Evolutionary conservation across 352 stramenopile species (phyloP).

Genomic region (Pseudoperonospora humuli): DNA sequence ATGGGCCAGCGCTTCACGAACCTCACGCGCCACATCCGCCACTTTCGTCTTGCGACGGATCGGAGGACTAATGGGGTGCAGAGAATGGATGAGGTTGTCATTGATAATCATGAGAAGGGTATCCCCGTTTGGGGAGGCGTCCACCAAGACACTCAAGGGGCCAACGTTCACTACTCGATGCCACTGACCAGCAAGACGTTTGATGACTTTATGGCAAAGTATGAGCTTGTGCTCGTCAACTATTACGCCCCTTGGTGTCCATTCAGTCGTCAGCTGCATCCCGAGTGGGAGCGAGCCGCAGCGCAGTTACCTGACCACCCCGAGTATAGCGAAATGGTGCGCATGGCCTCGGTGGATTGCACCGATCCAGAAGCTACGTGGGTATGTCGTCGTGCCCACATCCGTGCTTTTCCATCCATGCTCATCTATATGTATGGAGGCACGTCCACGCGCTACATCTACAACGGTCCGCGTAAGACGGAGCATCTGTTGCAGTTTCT

Average conservation of each 20-base stretch:
- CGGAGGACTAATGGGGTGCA: constrained; percentile 20
- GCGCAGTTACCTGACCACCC: constrained; percentile 63
- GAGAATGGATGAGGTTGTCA: constrained; percentile 61
- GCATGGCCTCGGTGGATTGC: constrained; percentile 78
- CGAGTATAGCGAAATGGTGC: constrained; percentile 71
- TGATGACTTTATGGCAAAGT: constrained; percentile 75
- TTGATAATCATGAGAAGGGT: constrained; percentile 53
- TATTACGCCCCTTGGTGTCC: constrained; percentile 81
- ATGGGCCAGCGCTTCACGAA: constrained; percentile 72
- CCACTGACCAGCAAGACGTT: constrained; percentile 60
- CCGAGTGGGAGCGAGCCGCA: constrained; percentile 68
- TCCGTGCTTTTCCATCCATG: constrained; percentile 80
- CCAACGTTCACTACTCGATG: constrained; percentile 63
- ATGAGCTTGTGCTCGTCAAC: constrained; percentile 81
- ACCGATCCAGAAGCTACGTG: constrained; percentile 48
- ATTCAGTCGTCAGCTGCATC: constrained; percentile 67
- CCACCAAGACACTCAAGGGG: constrained; percentile 31
- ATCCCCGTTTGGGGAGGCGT: constrained; percentile 59
- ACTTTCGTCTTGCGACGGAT: constrained; percentile 50
- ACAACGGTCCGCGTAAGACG: constrained; percentile 67
- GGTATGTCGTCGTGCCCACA: constrained; percentile 63
- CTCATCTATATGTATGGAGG: constrained; percentile 83
- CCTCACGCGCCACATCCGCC: constrained; percentile 72
- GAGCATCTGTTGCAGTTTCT: constrained; percentile 74
- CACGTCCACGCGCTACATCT: constrained; percentile 72